Evolutionary conservation across 768 basidiomycete genomes (phyloP), one percentile per base, ranked within the genome.

Genomic region (Suillus occidentalis): DNA sequence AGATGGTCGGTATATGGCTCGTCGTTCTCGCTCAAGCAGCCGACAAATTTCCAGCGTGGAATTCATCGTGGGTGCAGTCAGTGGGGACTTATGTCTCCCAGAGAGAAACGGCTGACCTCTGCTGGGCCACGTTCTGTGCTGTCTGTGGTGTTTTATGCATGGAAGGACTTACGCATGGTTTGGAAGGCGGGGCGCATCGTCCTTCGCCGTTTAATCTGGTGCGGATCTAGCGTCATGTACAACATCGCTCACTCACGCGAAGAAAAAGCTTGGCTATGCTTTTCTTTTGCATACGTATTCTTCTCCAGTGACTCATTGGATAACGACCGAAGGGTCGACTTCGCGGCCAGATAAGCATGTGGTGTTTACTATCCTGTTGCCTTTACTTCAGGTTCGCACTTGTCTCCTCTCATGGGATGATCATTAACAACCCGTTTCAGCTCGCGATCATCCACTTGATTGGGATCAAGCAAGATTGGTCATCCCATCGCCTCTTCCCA

Each of bases 261-360:
- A 2, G 49, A 12, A 37, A 10, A 67, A 91, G 90, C 85, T 92
- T 66, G 89, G 88, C 25, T 93, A 92, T 68, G 87, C 90, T 1
- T 91, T 92, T 73, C 80, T 91, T 39, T 76, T 93, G 22, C 88
- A 92, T 67, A 83, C 91, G 9, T 92, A 91, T 76, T 85, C 89
- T 0, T 86, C 87, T 2, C 88, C 89, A 0, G 70, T 87, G 47
- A 84, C 88, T 6, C 88, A 90, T 72, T 66, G 66, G 28, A 66
- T 69, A 34, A 83, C 80, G 62, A 71, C 78, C 5, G 72, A 77
- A 3, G 81, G 78, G 2, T 71, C 80, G 4, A 86, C 86, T 0
- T 84, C 89, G 10, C 80, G 91, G 52, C 92, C 91, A 6, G 90
- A 91, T 69, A 83, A 85, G 58, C 89, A 93, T 70, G 85, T 86